Conservation (phyloP, 1,284 basidiomycete genomes). For the Ceratobasidium sp. region DNA sequence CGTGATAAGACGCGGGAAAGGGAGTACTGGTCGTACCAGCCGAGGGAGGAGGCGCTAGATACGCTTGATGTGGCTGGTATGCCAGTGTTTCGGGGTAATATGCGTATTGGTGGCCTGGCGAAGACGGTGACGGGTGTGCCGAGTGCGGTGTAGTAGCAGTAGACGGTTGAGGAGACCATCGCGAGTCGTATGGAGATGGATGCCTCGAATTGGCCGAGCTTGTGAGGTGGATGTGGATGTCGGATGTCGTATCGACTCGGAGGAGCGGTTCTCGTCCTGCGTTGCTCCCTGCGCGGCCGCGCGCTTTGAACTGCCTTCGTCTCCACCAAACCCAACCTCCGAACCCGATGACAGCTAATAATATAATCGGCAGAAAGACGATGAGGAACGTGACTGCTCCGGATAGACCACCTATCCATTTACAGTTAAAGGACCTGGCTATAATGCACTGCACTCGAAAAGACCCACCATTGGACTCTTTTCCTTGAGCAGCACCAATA, state of each 20-base stretch:
- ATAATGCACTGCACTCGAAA: not conserved
- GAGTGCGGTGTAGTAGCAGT: constrained; percentile 12
- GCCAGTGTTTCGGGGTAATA: constrained; percentile 24
- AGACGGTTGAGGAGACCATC: not conserved
- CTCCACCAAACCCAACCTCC: constrained; percentile 29
- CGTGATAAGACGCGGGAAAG: constrained; percentile 21
- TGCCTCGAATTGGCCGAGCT: not conserved
- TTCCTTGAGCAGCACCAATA: constrained; percentile 25
- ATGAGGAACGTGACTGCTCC: constrained; percentile 28
- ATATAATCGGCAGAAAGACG: constrained; percentile 30
- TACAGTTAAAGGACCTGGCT: not conserved
- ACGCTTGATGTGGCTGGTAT: constrained; percentile 18
- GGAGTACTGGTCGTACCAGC: not conserved
- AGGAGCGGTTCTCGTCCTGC: constrained; percentile 19
- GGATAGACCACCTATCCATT: constrained; percentile 5
- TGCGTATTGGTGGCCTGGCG: constrained; percentile 32
- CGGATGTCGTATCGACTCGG: constrained; percentile 34
- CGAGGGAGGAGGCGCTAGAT: constrained; percentile 37
- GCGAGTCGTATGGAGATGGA: not conserved
- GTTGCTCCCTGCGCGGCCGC: constrained; percentile 16
- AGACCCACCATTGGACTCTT: not conserved
- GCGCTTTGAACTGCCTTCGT: not conserved
- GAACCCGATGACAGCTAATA: constrained; percentile 8
- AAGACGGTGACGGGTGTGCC: constrained; percentile 17
- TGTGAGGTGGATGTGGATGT: constrained; percentile 26